A percentile compares a stretch with the other conserved stretches of the same genome.
phyloP scores from a whole-genome alignment of 2,329 filamentous ascomycete genomes.

The Colletotrichum sp. region DNA sequence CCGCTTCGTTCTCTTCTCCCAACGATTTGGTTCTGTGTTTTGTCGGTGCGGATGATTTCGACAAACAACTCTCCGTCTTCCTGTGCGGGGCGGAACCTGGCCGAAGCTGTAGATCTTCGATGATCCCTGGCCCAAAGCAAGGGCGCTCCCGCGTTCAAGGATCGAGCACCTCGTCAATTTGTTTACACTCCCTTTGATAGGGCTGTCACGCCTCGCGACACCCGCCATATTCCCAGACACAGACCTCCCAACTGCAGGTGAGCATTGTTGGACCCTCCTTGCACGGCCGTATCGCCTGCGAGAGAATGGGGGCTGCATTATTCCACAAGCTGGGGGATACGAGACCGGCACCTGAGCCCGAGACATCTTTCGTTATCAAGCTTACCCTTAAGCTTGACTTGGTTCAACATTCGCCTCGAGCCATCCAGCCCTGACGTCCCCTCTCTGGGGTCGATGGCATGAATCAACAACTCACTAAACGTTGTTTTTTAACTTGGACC shows the following conservation, averaged over 20 bases:
- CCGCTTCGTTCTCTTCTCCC: neutral
- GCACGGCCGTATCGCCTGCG: neutral
- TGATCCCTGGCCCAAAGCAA: neutral
- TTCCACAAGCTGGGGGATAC: neutral
- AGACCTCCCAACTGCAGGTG: constrained; percentile 15
- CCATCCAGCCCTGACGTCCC: neutral
- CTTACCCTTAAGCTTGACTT: neutral
- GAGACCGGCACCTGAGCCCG: neutral
- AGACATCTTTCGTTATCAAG: neutral
- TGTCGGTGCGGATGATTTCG: neutral
- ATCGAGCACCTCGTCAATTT: neutral
- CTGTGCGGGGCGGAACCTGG: neutral
- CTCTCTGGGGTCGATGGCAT: neutral
- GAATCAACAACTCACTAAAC: neutral
- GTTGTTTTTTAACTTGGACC: neutral
- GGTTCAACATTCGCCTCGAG: neutral
- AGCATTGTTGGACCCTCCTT: neutral
- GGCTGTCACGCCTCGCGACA: neutral
- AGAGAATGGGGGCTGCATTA: neutral
- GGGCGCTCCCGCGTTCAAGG: neutral
- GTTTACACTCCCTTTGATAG: neutral
- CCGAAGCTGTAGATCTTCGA: neutral
- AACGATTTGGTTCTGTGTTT: neutral
- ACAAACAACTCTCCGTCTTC: neutral
- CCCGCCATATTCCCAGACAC: neutral